Evolutionary conservation across 495 filamentous ascomycete species (phyloP).

Genomic region (Parmelia sp.): DNA sequence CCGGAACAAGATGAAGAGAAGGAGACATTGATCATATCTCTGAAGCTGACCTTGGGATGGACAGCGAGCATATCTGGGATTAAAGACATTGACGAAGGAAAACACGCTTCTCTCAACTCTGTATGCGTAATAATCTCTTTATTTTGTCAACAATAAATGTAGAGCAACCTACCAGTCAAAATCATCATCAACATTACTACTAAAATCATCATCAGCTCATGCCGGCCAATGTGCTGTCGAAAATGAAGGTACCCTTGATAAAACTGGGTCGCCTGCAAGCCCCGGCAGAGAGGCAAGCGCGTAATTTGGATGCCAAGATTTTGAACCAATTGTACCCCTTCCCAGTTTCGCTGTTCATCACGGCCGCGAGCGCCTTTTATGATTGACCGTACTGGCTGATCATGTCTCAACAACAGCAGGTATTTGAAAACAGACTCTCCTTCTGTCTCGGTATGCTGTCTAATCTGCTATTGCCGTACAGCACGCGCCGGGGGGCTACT

Average conservation of each 20-base stretch:
- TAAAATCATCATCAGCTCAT: too few relatives aligned
- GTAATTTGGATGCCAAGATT: conserved; percentile 8
- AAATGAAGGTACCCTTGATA: too few relatives aligned
- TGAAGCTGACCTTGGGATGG: too few relatives aligned
- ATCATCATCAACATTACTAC: too few relatives aligned
- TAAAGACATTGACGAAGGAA: too few relatives aligned
- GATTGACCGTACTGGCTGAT: neutral
- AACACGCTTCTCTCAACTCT: too few relatives aligned
- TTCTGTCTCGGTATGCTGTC: neutral
- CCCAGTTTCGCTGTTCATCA: neutral
- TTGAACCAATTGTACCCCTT: neutral
- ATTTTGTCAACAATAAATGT: too few relatives aligned
- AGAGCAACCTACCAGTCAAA: too few relatives aligned
- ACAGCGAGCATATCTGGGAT: too few relatives aligned
- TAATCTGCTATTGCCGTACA: conserved; percentile 6
- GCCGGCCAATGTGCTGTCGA: too few relatives aligned
- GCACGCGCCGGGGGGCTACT: conserved; percentile 27
- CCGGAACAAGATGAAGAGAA: conserved; percentile 55
- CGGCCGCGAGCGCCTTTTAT: neutral
- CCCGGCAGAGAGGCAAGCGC: neutral
- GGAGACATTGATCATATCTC: too few relatives aligned
- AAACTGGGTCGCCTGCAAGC: neutral
- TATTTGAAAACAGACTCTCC: neutral
- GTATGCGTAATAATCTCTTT: too few relatives aligned
- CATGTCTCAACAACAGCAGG: conserved; percentile 27